Base-by-base conservation (phyloP, 2,329 filamentous ascomycete genomes). In the Fusarium staphyleae region DNA sequence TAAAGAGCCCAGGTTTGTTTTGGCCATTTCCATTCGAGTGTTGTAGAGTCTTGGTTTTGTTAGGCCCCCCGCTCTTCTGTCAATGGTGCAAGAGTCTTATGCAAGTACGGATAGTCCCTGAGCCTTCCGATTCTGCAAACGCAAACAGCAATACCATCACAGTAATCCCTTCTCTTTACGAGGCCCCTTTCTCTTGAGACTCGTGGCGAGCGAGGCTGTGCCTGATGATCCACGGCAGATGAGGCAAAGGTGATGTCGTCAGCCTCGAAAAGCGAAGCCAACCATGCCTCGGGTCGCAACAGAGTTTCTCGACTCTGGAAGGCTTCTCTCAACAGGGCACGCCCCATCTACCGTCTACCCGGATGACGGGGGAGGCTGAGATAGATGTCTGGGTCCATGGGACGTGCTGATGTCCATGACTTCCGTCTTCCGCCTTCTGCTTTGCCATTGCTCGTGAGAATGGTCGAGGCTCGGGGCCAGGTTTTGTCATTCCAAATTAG, bases 311-410 rank as follows among this genome's bases (percentile, higher is more conserved):
- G 30, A 55, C 19, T 39, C 47, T 43, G 28, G 24, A 43, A 22
- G 18, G 10, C 5, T 32, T 18, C 36, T 22, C n/a, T 22, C 29
- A 42, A 55, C 39, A 32, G 64, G 70, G 55, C 69, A 72, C 8
- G 69, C 71, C 46, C 57, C 58, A 60, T 62, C 48, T 52, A 42
- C 57, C 58, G 57, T 62, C 48, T 52, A 42, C 40, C 48, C 28
- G 46, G 46, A 55, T 63, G 50, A 51, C 37, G 45, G 45, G 39
- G 42, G 48, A 43, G 48, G 53, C 30, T 37, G 36, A 48, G 48
- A 39, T 48, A 48, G 48, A 39, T 48, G 22, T 24, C 22, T 24
- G 22, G 39, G 37, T 26, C 37, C 40, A 44, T 29, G 34, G 32
- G 39, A 44, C 36, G 33, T 48, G 42, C 51, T 49, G 34, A 29